Base-by-base conservation (phyloP, 306 rosid species). In the Prunus campanulata region DNA sequence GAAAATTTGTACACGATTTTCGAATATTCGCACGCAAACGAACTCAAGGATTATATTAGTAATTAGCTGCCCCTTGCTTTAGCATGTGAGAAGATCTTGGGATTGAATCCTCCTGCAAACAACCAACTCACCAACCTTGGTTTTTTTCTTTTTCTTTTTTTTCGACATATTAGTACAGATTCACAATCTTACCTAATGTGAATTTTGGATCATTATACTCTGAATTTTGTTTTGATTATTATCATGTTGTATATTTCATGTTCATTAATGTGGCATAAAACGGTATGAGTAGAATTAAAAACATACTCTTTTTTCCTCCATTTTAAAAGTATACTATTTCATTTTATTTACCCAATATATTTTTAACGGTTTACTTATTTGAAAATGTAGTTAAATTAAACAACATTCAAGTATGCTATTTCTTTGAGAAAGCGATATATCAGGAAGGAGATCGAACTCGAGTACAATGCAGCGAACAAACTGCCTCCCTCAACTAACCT, bases 1-100 rank as follows among this genome's bases (percentile, higher is more conserved):
- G 30, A 80, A 70, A 59, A 63, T 44, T 18, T 54, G 74, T 29
- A 75, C 84, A 66, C 86, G 84, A 79, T 80, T 83, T 65, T 74
- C 87, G 92, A 90, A 83, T 90, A 90, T 90, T 88, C 83, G 85
- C 96, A 86, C 87, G 95, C 87, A 79, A 63, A 13, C 9, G 27
- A 51, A 79, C 52, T 8, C 10, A 65, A 15, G 49, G 63, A 74
- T 82, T 80, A 51, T 79, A 56, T 4, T 75, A 72, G 25, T 69
- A 7, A 78, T 78, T 50, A 18, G 18, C 19, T 74, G 29, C 5
- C 3, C 18, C 48, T 61, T 4, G 2, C 70, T 74, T 62, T 67
- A 52, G 76, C 92, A 80, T 78, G 90, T 88, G 92, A 80, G 76
- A 59, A 76, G 79, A 82, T 80, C 74, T 84, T 14, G 80, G 87